A percentile compares a stretch with the other conserved stretches of the same genome.
Evolutionary conservation across 805 yeast genomes (phyloP).

Genomic region (Lachancea sp.): DNA sequence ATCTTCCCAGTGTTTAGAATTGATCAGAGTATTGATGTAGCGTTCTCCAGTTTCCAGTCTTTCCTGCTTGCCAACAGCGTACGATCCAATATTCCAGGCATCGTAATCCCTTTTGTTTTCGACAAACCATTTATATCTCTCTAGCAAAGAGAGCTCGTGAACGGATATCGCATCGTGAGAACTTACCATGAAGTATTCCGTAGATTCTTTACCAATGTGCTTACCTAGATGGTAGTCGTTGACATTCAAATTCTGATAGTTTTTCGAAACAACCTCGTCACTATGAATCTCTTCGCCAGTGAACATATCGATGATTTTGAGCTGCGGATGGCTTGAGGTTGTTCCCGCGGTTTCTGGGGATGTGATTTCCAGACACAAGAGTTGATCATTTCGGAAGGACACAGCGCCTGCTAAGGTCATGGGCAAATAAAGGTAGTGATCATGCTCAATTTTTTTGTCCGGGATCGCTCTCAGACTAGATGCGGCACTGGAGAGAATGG

Average conservation of each 20-base stretch:
- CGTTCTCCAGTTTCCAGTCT: constrained; percentile 56
- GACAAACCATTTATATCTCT: constrained; percentile 67
- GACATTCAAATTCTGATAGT: constrained; percentile 53
- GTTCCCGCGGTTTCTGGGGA: constrained; percentile 39
- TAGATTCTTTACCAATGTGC: constrained; percentile 36
- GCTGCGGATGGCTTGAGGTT: constrained; percentile 56
- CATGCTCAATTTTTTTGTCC: constrained; percentile 37
- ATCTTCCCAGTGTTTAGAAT: constrained; percentile 42
- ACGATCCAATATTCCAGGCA: constrained; percentile 76
- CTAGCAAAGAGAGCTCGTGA: constrained; percentile 60
- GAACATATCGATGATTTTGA: constrained; percentile 56
- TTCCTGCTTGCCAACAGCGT: constrained; percentile 43
- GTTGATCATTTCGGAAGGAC: constrained; percentile 63
- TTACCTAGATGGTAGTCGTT: constrained; percentile 74
- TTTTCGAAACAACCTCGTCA: constrained; percentile 67
- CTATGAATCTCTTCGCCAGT: constrained; percentile 70
- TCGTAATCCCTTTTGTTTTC: constrained; percentile 47
- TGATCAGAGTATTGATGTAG: constrained; percentile 36
- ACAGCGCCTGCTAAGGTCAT: constrained; percentile 68
- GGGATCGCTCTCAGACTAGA: constrained; percentile 42
- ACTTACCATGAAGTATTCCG: constrained; percentile 61
- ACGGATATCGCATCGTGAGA: constrained; percentile 79
- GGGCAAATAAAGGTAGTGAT: constrained; percentile 36
- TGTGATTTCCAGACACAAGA: constrained; percentile 38
- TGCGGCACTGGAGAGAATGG: constrained; percentile 36